Evolutionary conservation across 1,139 yeast species (phyloP).

Genomic region (Geotrichum restrictum): DNA sequence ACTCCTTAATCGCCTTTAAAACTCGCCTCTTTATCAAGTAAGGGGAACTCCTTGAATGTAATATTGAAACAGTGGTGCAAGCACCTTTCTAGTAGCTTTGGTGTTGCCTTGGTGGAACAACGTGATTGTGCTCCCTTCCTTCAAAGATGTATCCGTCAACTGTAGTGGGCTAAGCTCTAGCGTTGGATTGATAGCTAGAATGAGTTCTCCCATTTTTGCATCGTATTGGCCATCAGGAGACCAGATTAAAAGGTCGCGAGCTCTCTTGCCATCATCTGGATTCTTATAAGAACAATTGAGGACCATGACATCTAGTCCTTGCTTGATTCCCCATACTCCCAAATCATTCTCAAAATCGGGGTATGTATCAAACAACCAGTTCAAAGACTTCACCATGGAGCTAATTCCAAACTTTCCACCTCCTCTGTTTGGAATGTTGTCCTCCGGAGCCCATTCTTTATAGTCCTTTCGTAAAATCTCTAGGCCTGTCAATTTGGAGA

Average conservation of each 20-base stretch:
- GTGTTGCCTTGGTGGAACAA: constrained; percentile 51
- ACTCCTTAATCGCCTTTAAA: constrained; percentile 11
- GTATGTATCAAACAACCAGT: constrained; percentile 49
- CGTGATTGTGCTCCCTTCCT: constrained; percentile 5
- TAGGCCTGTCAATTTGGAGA: constrained; percentile 52
- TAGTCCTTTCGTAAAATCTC: constrained; percentile 79
- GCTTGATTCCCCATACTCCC: constrained; percentile 38
- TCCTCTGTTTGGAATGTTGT: constrained; percentile 27
- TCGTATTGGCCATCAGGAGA: constrained; percentile 28
- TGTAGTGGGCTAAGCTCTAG: constrained; percentile 37
- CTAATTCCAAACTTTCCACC: constrained; percentile 60
- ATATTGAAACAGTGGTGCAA: constrained; percentile 55
- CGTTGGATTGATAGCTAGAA: constrained; percentile 34
- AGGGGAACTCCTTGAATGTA: constrained; percentile 28
- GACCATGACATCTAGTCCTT: constrained; percentile 51
- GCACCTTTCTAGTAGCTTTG: constrained; percentile 74
- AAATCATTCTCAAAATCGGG: constrained; percentile 44
- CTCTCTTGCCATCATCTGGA: constrained; percentile 42
- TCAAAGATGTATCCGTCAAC: constrained; percentile 5
- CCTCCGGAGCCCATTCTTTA: constrained; percentile 57
- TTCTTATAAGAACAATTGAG: constrained; percentile 61
- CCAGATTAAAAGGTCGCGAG: constrained; percentile 54
- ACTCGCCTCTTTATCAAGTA: constrained; percentile 15
- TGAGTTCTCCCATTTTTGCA: constrained; percentile 34
- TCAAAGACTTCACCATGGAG: constrained; percentile 62